Base-by-base conservation (phyloP, 2,329 filamentous ascomycete genomes). In the Canariomyces notabilis region DNA sequence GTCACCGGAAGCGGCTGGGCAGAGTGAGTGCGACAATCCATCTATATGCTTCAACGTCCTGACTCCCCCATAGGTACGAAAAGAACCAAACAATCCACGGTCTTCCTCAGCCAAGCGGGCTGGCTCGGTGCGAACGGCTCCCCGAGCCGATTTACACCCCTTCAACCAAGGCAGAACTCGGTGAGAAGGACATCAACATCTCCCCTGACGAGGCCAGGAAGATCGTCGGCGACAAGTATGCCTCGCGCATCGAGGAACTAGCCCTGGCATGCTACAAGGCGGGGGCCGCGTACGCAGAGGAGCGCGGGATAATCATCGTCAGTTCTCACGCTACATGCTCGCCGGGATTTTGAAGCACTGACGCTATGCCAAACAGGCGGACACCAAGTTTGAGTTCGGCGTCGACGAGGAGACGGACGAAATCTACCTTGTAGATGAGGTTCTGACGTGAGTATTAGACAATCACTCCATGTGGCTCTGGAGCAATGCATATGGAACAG, bases 181-280 rank as follows among this genome's bases (percentile, higher is more conserved):
- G 89, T 20, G 71, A 81, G 55, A 83, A 93, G 63, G 77, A 95
- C 64, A 85, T 91, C 68, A 95, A 95, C 69, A 95, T 95, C 57
- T 78, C 80, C 47, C 85, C 83, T 0, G 81, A 82, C 44, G 68
- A 80, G 59, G 82, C 82, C 57, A 72, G 63, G 42, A 68, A 74
- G 58, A 78, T 89, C 56, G 75, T 87, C 6, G 83, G 86, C 44
- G 73, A 77, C 39, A 71, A 74, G 37, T 78, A 85, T 58, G 85
- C 85, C 5, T 67, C 69, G 19, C 75, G 73, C 51, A 80, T 91
- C 51, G 82, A 86, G 63, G 69, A 77, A 52, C 72, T 87, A 12
- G 77, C 80, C 7, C 62, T 89, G 37, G 62, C 74, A 48, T 72
- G 87, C 29, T 90, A 89, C 71, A 70, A 61, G 26, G 68, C 69